Percentiles rank a stretch among this genome's conserved stretches.
These are phyloP conservation scores for Oldenlandia corymbosa DNA, from an alignment of 257 asterid genomes.

Conservation along the genomic window DNA sequence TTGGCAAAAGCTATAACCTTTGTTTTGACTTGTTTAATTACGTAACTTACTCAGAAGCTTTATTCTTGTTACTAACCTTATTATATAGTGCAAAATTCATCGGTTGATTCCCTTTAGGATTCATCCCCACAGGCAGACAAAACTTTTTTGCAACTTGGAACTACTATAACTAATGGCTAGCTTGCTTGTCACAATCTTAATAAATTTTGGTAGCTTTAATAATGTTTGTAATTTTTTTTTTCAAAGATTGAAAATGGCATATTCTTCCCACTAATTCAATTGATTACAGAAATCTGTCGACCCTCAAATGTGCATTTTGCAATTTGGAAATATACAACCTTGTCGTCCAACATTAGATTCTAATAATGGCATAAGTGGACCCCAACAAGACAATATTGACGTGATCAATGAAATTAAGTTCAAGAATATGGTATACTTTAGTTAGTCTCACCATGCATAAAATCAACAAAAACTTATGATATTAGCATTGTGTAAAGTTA, in stretches of 20 bases:
- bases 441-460: no score
- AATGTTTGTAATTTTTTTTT: background rate
- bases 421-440: slow-evolving; percentile 7
- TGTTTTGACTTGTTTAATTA: no score
- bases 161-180: background rate
- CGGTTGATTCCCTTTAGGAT: background rate
- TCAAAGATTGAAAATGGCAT: slow-evolving; percentile 8
- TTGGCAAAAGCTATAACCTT: no score
- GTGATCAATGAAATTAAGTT: slow-evolving; percentile 14
- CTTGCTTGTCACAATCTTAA: background rate
- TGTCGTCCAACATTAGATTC: slow-evolving; percentile 36
- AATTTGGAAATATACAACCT: slow-evolving; percentile 1
- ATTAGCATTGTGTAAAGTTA: no score
- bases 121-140: background rate
- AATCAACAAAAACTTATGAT: no score
- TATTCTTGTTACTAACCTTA: no score
- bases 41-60: no score
- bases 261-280: slow-evolving; percentile 7
- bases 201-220: background rate
- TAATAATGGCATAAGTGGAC: slow-evolving; percentile 19
- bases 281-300: slow-evolving; percentile 4
- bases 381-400: slow-evolving; percentile 27
- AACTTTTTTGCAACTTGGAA: slow-evolving; percentile 11
- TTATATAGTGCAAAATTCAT: no score
- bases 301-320: slow-evolving; percentile 1